Base-by-base conservation (phyloP, 192 early-diverging fungal species). In the Coemansia sp. region DNA sequence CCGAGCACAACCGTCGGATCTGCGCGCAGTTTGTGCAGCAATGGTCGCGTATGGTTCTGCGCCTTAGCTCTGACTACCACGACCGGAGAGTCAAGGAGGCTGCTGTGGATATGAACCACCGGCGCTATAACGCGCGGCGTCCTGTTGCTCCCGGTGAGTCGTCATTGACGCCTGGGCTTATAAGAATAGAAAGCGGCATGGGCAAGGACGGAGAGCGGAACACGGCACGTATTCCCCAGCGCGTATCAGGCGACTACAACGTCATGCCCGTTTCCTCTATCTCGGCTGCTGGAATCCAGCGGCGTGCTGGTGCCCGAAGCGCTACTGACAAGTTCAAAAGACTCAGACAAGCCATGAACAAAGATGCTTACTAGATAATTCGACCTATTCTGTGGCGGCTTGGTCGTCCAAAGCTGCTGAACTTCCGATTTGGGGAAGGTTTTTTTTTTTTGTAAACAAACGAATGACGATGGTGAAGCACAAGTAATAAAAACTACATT, bases 11-110 rank as follows among this genome's bases (percentile, higher is more conserved):
- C 53, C 85, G 88, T 53, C 87, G 90, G 50, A 79, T 79, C 32
- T 93, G 91, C n/a, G 85, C 91, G 64, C 85, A 90, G 41, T 87
- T 96, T 53, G 84, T 90, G 45, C 89, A 86, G 64, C 89, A 85
- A 69, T 96, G 93, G 93, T 92, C 89, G 69, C 84, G 95, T 41
- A 91, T 92, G 40, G 90, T 96, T 41, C 70, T 95, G 40, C 86
- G 88, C 8, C 85, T 92, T 54, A 91, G 89, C 66, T 76, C 85
- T 23, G 87, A 88, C 67, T 93, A 93, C 74, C 82, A 84, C 17
- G 88, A 88, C 79, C 63, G 75, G 48, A 71, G 62, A 59, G 45
- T 74, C 48, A 63, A 49, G 22, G 77, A 71, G 63, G 50, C 77
- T 1, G 42, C 61, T 11, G 72, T 74, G 5, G 46, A 60, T 43